Evolutionary conservation across 1,284 basidiomycete species (phyloP), one percentile per base, ranked within the genome.

Genomic region (Stygiomarasmius scandens): DNA sequence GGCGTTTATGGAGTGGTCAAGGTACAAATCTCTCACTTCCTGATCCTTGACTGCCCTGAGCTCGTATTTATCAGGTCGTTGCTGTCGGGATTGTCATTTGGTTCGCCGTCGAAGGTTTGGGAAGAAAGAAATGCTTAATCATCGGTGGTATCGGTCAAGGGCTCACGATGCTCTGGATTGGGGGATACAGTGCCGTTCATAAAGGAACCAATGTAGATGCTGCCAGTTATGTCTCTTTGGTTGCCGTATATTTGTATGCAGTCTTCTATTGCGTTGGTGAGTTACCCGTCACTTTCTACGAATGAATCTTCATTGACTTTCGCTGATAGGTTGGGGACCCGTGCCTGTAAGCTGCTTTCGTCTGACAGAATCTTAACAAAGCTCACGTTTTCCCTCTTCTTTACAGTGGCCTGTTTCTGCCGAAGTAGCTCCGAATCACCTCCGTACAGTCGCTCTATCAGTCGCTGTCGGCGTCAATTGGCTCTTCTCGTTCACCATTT

Each of bases 1-100:
- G 84, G 84, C 53, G 75, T 87, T 49, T 86, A 86, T 63, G 84
- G 84, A 57, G 74, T 84, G 52, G 83, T 86, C 61, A 86, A 85
- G 70, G 67, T 68, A 52, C 29, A n/a, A n/a, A 46, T 41, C 36
- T 49, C 8, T 16, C 14, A 34, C 32, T 34, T 34, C 32, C 8
- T 34, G 8, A 14, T 8, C 32, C 22, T 34, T 20, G 24, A 24
- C 2, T 47, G 19, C 24, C 29, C 12, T 32, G 29, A 32, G 29
- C 29, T 12, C 5, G 6, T 12, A 32, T 32, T 23, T 32, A 36
- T 12, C 29, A 72, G 68, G 78, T 82, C 27, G 58, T 81, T 29
- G 60, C 75, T 14, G 77, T 80, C 34, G 67, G 66, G 11, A 61
- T 73, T 23, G 70, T 75, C 3, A 70, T 82, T 19, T 58, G 70